Base-by-base conservation (phyloP, 495 filamentous ascomycete species). In the Talaromyces thailandensis region DNA sequence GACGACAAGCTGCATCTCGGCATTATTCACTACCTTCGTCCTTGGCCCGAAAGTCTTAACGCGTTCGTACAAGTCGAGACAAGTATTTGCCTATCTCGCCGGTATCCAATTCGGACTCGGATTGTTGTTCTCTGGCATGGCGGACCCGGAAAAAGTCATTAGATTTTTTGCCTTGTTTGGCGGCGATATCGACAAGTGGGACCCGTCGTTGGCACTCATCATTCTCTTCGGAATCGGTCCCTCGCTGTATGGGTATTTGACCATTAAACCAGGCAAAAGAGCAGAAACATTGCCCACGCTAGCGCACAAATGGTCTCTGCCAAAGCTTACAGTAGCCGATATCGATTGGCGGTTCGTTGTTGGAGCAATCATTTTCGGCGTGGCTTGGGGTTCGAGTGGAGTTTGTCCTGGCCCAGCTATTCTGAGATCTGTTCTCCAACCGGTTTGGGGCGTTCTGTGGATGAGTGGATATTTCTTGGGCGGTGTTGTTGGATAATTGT, bases 381-480 rank as follows among this genome's bases (percentile, higher is more conserved):
- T 85, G 16, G 80, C 75, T 0, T 86, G 82, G 82, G 84, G 84
- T 5, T 63, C 84, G 57, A 69, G 67, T 29, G 84, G 83, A 1
- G 75, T 82, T 2, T 86, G 84, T 63, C 84, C 84, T 0, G 84
- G 84, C 0, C 80, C 84, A 7, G 82, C 76, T 2, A 67, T 82
- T 9, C 62, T 85, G 66, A 75, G 79, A 23, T 61, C 76, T 5
- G 67, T 80, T 6, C 57, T 78, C 9, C 81, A 82, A 63, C 83
- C 83, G 1, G 67, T 66, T 7, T 82, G 79, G 77, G 82, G 80
- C 2, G 23, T 79, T 62, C 63, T 66, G 23, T 79, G 81, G 67
- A 75, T 84, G 71, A 62, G 56, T 14, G 83, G 81, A 16, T 86
- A 82, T 65, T 67, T 76, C 64, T 56, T 73, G 16, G 81, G 81